Base-by-base conservation (phyloP, 148 eudicot species). In the Simmondsia chinensis region DNA sequence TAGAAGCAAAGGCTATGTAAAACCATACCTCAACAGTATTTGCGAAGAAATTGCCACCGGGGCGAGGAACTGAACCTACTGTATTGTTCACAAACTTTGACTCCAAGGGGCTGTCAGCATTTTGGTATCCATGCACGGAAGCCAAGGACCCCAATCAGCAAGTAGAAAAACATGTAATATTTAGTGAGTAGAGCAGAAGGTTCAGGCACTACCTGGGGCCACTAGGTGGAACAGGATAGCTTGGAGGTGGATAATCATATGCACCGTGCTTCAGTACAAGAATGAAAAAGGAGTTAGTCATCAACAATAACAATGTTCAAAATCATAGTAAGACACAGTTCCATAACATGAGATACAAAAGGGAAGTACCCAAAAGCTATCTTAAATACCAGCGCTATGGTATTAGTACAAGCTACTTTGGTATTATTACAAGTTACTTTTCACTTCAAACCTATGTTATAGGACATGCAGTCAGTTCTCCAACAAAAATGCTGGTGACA, bases 221-320 rank as follows among this genome's bases (percentile, higher is more conserved):
- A 56, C 55, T 69, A 61, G 80, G 49, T 60, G 43, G 73, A 53
- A 47, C 61, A 26, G 70, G 67, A 60, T 77, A 76, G 25, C 64
- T 53, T 26, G 59, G 51, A 39, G 61, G 48, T 36, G 60, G 69
- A 54, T 50, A 68, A 39, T 69, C 73, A 26, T 48, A 74, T 43
- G 43, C 36, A 17, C 52, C 70, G 44, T 62, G 66, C 88, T 74
- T 63, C 46, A 26, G 13, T 57, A 61, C 32, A 47, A 49, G 29
- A 12, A 35, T 43, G 19, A 41, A 48, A 51, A 44, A 34, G 44
- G 46, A 16, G 14, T 1, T 5, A 11, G 30, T 9, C 9, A 27
- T 45, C 50, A 9, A 44, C 1, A 14, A 6, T 15, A 25, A 14
- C 50, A 25, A n/a, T 20, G 13, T 22, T 17, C 22, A 22, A 0